Evolutionary conservation across 1,139 yeast genomes (phyloP).

Genomic region (Kurtzmaniella quercitrusa): DNA sequence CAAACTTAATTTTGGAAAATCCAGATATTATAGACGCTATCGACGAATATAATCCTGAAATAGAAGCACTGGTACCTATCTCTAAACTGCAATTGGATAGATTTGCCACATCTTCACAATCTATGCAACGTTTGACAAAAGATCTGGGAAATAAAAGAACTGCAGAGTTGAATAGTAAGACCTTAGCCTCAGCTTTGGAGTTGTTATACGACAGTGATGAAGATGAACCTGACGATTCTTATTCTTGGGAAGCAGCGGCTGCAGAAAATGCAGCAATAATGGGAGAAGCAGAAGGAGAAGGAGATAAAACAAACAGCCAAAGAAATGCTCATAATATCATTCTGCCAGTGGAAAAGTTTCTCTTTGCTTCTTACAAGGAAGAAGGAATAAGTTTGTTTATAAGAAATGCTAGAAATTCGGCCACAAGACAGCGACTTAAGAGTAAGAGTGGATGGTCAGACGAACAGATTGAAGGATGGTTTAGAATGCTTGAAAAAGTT

Average conservation of each 20-base stretch:
- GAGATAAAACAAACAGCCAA: conserved; percentile 3
- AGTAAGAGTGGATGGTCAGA: conserved; percentile 66
- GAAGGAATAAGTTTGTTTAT: conserved; percentile 48
- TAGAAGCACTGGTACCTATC: conserved; percentile 2
- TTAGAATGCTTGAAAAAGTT: conserved; percentile 62
- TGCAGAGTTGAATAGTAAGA: conserved; percentile 42
- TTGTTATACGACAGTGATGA: conserved; percentile 71
- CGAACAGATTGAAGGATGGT: conserved; percentile 94
- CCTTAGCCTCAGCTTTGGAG: conserved; percentile 60
- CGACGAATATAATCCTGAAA: conserved; percentile 14
- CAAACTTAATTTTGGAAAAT: conserved; percentile 58
- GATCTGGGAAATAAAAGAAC: conserved; percentile 5
- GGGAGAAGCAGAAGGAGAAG: conserved; percentile 10
- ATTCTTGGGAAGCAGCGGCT: conserved; percentile 63
- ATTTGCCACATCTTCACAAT: conserved; percentile 1
- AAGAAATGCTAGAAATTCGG: conserved; percentile 47
- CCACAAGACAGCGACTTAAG: conserved; percentile 49
- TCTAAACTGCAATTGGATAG: conserved; percentile 11
- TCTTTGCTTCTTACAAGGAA: conserved; percentile 56
- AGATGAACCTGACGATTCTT: conserved; percentile 81
- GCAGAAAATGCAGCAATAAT: conserved; percentile 25
- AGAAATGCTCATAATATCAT: conserved; percentile 14
- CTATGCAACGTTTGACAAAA: conserved; percentile 7
- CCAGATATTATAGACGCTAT: conserved; percentile 36
- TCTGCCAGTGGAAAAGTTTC: conserved; percentile 38